Conservation (phyloP, 129 eudicot species). For the Ambrosia trifida region DNA sequence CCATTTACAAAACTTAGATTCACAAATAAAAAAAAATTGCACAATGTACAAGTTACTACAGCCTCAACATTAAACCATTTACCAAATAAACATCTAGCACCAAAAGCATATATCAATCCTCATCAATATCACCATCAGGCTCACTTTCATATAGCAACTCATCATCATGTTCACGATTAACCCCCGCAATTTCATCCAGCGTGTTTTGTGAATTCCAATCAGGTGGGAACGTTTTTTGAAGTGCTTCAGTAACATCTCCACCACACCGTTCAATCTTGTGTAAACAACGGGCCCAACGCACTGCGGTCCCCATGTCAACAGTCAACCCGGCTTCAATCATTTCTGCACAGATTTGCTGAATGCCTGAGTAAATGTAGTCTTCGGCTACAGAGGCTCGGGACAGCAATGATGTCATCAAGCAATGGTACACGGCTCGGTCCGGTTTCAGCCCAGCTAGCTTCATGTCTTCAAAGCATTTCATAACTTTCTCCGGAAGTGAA, state of each 20-base stretch:
- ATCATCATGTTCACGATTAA: constrained; percentile 22
- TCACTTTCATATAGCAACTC: constrained; percentile 31
- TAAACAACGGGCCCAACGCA: constrained; percentile 83
- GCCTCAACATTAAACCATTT: not conserved
- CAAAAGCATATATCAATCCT: constrained; percentile 23
- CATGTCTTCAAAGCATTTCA: constrained; percentile 83
- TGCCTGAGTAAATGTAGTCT: constrained; percentile 67
- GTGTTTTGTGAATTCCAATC: constrained; percentile 76
- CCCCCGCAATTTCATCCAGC: constrained; percentile 38
- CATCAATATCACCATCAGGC: constrained; percentile 22
- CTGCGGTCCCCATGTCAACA: constrained; percentile 93
- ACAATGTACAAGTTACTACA: constrained; percentile 28
- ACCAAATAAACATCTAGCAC: constrained; percentile 34
- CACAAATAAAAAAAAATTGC: too few relatives aligned
- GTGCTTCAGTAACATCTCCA: constrained; percentile 82
- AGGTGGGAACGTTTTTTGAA: constrained; percentile 94
- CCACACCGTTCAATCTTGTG: constrained; percentile 81
- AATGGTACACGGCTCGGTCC: constrained; percentile 90
- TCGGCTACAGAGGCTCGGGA: constrained; percentile 88
- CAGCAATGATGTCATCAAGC: constrained; percentile 80
- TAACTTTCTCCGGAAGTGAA: constrained; percentile 87
- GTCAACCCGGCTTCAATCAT: constrained; percentile 69
- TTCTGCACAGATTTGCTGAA: constrained; percentile 61
- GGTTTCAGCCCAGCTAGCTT: constrained; percentile 71
- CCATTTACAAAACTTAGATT: too few relatives aligned